A percentile compares a stretch with the other conserved stretches of the same genome.
phyloP scores from a whole-genome alignment of 305 asterid species.

The Solanum chacoense region DNA sequence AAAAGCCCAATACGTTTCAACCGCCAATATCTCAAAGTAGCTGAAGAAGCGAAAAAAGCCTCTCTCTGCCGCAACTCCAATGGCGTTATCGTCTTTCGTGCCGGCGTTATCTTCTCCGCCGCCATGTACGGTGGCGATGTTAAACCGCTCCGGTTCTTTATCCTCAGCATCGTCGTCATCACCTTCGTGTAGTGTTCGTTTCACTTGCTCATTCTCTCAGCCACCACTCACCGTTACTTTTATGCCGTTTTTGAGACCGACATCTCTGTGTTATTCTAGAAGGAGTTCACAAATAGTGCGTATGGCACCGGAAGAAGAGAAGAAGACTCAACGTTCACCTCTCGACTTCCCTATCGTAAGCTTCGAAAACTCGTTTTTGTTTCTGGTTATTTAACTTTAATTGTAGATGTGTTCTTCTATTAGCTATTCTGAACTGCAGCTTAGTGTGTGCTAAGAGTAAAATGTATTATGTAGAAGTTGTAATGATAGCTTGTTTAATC shows the following conservation, averaged over 20 bases:
- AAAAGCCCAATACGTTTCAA: not conserved
- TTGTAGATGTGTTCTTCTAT: not conserved
- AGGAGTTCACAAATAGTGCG: conserved; percentile 41
- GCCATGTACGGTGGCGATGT: not conserved
- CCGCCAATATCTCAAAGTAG: not conserved
- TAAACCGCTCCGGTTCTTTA: not conserved
- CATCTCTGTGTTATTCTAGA: conserved; percentile 11
- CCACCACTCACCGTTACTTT: not conserved
- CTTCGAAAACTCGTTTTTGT: not conserved
- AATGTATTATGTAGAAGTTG: not conserved
- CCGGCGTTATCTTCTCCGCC: conserved; percentile 11
- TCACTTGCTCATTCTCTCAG: not conserved
- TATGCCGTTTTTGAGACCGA: conserved; percentile 4
- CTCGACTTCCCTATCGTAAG: conserved; percentile 70
- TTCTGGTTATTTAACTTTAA: not conserved
- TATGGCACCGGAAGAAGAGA: conserved; percentile 96
- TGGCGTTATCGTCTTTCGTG: conserved; percentile 19
- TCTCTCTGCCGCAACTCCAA: not conserved
- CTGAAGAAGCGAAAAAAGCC: not conserved
- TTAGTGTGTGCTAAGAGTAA: not conserved
- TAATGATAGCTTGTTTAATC: not conserved
- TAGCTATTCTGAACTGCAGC: not conserved
- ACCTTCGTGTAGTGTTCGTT: not conserved
- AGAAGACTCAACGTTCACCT: conserved; percentile 88
- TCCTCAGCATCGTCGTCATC: conserved; percentile 1